Evolutionary conservation across 2,329 filamentous ascomycete genomes (phyloP).

Genomic region (Pleomassaria siparia): DNA sequence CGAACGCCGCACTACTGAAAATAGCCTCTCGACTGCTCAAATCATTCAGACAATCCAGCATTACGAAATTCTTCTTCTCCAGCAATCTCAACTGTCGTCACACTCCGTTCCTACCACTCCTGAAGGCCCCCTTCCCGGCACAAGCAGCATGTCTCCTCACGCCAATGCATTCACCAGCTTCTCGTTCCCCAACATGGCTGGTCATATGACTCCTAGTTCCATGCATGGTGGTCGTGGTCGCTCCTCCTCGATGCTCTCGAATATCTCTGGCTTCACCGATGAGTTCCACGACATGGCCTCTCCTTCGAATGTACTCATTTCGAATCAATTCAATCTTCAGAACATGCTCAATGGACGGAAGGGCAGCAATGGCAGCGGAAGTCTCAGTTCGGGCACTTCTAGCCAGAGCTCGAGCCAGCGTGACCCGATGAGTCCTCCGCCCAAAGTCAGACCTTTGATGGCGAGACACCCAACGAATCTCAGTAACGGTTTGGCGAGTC

Average conservation of each 20-base stretch:
- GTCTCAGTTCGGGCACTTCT: conserved; percentile 46
- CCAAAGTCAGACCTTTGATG: conserved; percentile 36
- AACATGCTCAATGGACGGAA: conserved; percentile 41
- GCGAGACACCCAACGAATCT: conserved; percentile 33
- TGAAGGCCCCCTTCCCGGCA: conserved; percentile 61
- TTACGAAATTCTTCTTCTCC: conserved; percentile 44
- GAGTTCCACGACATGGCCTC: conserved; percentile 41
- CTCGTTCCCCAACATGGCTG: conserved; percentile 38
- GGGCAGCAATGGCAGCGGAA: conserved; percentile 53
- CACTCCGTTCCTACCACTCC: conserved; percentile 55
- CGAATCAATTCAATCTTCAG: conserved; percentile 42
- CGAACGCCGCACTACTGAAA: conserved; percentile 42
- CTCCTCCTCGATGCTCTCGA: conserved; percentile 56
- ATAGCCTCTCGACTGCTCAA: conserved; percentile 40
- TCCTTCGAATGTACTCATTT: conserved; percentile 27
- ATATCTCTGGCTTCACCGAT: conserved; percentile 55
- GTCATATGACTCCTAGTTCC: conserved; percentile 35
- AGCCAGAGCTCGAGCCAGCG: conserved; percentile 42
- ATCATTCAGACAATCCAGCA: conserved; percentile 41
- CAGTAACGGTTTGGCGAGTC: conserved; percentile 34
- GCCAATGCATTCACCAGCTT: conserved; percentile 39
- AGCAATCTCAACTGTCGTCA: conserved; percentile 39
- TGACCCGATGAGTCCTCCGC: conserved; percentile 43
- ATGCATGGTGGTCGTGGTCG: conserved; percentile 47
- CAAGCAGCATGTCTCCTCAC: conserved; percentile 43